phyloP scores from a whole-genome alignment of 441 rosid genomes.

The Pelargonium citronellum region DNA sequence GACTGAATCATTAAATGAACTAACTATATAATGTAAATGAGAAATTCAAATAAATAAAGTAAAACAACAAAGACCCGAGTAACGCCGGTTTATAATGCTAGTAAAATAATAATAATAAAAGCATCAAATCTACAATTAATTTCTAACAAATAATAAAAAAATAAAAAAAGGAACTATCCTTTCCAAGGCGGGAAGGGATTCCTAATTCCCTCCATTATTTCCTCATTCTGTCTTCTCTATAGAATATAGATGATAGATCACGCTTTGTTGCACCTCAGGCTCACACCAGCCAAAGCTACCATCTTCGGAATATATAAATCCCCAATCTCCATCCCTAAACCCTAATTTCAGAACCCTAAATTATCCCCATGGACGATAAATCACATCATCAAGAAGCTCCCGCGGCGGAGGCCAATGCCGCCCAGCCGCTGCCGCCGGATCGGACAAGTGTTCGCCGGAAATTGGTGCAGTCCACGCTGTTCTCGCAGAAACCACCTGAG shows the following conservation, averaged over 20 bases:
- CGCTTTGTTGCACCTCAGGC: conserved; percentile 1
- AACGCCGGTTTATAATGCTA: too few species aligned
- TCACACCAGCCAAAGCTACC: neutral
- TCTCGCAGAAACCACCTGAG: conserved; percentile 42
- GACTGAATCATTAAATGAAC: too few species aligned
- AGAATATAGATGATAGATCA: conserved; percentile 1
- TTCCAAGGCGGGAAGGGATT: conserved; percentile 36
- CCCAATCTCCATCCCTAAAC: conserved; percentile 14
- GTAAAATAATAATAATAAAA: too few species aligned
- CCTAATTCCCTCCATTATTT: conserved; percentile 36
- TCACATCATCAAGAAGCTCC: conserved; percentile 20
- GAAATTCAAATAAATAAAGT: too few species aligned
- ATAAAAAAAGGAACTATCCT: neutral
- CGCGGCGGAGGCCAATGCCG: conserved; percentile 19
- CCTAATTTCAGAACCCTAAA: conserved; percentile 15
- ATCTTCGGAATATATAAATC: neutral
- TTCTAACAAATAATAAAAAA: too few species aligned
- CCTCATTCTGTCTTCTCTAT: neutral
- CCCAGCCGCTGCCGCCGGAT: conserved; percentile 22
- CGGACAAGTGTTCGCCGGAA: conserved; percentile 47
- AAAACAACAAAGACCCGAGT: too few species aligned
- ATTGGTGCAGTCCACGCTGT: conserved; percentile 66
- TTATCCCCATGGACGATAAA: conserved; percentile 27
- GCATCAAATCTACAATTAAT: too few species aligned
- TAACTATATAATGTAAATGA: too few species aligned